Evolutionary conservation across 805 yeast genomes (phyloP).

Genomic region (Candida sithepensis): DNA sequence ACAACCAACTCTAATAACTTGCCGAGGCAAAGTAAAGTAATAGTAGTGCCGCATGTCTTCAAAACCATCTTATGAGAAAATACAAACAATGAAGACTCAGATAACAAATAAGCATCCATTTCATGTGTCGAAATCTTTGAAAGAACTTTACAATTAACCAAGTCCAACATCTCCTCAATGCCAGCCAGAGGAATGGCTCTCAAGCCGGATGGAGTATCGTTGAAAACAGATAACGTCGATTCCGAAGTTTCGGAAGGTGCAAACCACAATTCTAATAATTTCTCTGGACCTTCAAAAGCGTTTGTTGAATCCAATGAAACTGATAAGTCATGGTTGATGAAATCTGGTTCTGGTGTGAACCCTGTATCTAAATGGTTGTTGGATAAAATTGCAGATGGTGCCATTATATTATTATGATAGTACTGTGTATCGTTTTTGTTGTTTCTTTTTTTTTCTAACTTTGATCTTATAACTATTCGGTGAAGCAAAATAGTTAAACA

Average conservation of each 20-base stretch:
- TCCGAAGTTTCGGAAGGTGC: constrained; percentile 43
- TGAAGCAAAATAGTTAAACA: constrained; percentile 7
- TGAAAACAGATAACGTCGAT: constrained; percentile 22
- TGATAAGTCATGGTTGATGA: constrained; percentile 75
- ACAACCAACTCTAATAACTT: constrained; percentile 53
- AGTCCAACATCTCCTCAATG: constrained; percentile 73
- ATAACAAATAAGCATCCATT: constrained; percentile 79
- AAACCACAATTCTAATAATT: constrained; percentile 87
- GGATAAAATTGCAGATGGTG: constrained; percentile 5
- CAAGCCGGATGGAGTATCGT: constrained; percentile 39
- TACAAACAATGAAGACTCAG: constrained; percentile 88
- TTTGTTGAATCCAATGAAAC: constrained; percentile 79
- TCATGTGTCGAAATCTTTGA: constrained; percentile 65
- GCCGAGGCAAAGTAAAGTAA: constrained; percentile 74
- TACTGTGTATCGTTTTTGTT: background rate
- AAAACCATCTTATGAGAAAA: constrained; percentile 80
- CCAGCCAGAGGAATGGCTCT: constrained; percentile 59
- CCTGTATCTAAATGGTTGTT: constrained; percentile 9
- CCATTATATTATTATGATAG: constrained; percentile 6
- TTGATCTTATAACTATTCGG: constrained; percentile 5
- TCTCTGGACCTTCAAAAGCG: constrained; percentile 98
- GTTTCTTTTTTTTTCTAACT: constrained; percentile 20
- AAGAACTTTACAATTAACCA: constrained; percentile 84
- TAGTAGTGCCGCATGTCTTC: constrained; percentile 96
- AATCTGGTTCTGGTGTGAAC: constrained; percentile 23